Evolutionary conservation across 2,329 filamentous ascomycete species (phyloP).

Genomic region (Exophiala oligosperma): DNA sequence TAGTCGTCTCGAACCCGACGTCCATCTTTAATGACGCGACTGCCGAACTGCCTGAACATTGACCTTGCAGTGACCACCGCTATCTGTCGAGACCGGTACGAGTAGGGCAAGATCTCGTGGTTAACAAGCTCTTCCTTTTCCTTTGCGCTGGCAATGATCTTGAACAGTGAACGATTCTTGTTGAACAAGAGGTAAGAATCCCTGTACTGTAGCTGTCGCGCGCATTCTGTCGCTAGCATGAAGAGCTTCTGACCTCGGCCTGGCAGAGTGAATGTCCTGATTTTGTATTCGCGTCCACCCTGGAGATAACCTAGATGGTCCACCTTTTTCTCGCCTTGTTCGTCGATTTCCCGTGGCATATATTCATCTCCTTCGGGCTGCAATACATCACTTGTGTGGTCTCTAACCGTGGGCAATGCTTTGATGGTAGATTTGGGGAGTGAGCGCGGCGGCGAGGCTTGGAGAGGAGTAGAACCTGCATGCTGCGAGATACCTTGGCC

Average conservation of each 20-base stretch:
- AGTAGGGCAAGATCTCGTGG: constrained; percentile 95
- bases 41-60: constrained; percentile 99
- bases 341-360: constrained; percentile 87
- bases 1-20: constrained; percentile 94
- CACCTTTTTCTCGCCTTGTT: constrained; percentile 93
- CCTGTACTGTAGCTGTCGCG: constrained; percentile 86
- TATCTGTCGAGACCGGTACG: constrained; percentile 96
- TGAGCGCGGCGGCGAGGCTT: constrained; percentile 56
- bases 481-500: constrained; percentile 26
- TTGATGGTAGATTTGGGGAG: constrained; percentile 66
- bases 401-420: constrained; percentile 89
- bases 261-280: constrained; percentile 89
- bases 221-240: constrained; percentile 98
- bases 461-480: constrained; percentile 52
- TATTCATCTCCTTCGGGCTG: constrained; percentile 90
- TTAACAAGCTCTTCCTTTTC: constrained; percentile 96
- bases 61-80: constrained; percentile 96
- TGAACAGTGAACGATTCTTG: constrained; percentile 94
- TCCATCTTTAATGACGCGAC: constrained; percentile 85
- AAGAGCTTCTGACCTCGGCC: constrained; percentile 91
- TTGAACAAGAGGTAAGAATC: constrained; percentile 99
- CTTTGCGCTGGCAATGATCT: constrained; percentile 93
- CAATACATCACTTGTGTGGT: constrained; percentile 96
- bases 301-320: constrained; percentile 76
- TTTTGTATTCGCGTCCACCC: constrained; percentile 84